A percentile compares a stretch with the other conserved stretches of the same genome.
Conservation (phyloP, 305 asterid genomes). For the Fraxinus platypoda region DNA sequence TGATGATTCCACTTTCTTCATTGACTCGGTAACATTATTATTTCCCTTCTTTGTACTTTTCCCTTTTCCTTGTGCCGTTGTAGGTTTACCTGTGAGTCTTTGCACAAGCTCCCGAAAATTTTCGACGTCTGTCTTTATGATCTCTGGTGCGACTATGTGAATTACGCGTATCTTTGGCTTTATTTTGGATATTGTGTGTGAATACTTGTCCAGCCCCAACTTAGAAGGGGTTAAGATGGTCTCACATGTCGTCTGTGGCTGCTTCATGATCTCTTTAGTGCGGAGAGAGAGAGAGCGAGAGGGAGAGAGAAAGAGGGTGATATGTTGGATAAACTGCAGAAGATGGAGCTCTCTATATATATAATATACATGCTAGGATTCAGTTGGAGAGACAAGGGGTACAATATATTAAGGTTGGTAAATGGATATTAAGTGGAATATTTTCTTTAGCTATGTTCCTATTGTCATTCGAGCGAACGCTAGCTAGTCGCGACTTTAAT, state of each 20-base stretch:
- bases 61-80: conserved; percentile 15
- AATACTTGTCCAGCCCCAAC: conserved; percentile 37
- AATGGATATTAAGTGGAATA: neutral
- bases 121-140: conserved; percentile 61
- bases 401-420: neutral
- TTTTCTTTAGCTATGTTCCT: neutral
- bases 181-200: conserved; percentile 47
- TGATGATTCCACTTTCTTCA: conserved; percentile 20
- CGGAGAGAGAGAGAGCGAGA: neutral
- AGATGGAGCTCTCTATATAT: conserved; percentile 4
- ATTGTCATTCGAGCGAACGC: neutral
- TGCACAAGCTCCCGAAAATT: conserved; percentile 74
- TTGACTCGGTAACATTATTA: conserved; percentile 18
- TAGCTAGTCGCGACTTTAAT: neutral
- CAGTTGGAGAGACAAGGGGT: conserved; percentile 9
- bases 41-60: conserved; percentile 12
- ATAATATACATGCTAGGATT: conserved; percentile 18
- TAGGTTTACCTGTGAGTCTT: conserved; percentile 69
- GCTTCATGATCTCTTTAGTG: conserved; percentile 33
- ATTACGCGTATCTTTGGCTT: conserved; percentile 78
- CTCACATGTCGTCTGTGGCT: conserved; percentile 28
- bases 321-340: conserved; percentile 23
- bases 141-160: conserved; percentile 67
- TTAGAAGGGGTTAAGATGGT: conserved; percentile 36
- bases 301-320: conserved; percentile 2